These are phyloP conservation scores for Sclerotinia nivalis DNA, from an alignment of 2,329 filamentous ascomycete genomes.

Conservation along the genomic window DNA sequence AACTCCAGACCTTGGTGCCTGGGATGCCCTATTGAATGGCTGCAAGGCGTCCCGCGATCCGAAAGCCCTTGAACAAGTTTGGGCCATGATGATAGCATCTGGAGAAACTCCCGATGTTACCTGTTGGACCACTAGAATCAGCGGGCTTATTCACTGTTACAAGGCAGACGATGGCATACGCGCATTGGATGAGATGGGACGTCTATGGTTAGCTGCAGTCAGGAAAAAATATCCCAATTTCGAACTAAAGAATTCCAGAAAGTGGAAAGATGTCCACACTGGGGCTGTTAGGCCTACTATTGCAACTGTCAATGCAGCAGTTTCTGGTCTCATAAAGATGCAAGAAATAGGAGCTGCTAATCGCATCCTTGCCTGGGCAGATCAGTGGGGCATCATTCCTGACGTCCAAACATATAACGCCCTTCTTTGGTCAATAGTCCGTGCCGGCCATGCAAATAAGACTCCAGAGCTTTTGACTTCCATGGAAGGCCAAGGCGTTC, in stretches of 20 bases:
- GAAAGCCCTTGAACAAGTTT: conserved; percentile 64
- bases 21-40: conserved; percentile 72
- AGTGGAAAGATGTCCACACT: conserved; percentile 36
- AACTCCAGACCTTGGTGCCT: conserved; percentile 63
- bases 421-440: conserved; percentile 62
- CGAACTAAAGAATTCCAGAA: conserved; percentile 30
- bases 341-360: conserved; percentile 51
- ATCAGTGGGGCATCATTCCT: conserved; percentile 47
- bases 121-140: conserved; percentile 72
- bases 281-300: conserved; percentile 59
- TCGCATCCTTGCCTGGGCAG: conserved; percentile 53
- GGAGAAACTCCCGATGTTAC: conserved; percentile 61
- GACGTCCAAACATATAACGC: conserved; percentile 62
- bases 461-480: conserved; percentile 54
- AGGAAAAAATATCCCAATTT: conserved; percentile 31
- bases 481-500: conserved; percentile 59
- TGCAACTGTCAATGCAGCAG: conserved; percentile 67
- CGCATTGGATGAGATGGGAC: conserved; percentile 66
- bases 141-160: conserved; percentile 60
- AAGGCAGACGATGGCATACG: conserved; percentile 57
- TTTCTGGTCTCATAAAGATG: conserved; percentile 61
- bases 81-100: conserved; percentile 61
- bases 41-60: conserved; percentile 62
- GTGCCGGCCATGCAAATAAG: conserved; percentile 49
- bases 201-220: conserved; percentile 51